A percentile compares a stretch with the other conserved stretches of the same genome.
phyloP scores from a whole-genome alignment of 2,329 filamentous ascomycete genomes.

The Teratosphaeriaceae sp. region DNA sequence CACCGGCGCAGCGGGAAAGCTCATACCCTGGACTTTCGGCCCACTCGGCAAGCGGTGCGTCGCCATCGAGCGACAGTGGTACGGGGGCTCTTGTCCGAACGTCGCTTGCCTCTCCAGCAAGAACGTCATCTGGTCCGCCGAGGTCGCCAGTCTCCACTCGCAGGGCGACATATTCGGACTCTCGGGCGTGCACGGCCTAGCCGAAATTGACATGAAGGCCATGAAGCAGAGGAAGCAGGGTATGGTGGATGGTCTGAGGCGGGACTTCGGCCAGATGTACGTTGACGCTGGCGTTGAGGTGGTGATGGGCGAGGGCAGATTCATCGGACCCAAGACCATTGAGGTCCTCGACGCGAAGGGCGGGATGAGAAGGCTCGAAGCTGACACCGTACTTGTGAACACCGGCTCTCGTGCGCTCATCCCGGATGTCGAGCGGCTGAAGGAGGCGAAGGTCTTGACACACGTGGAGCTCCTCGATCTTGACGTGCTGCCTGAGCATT shows the following conservation, averaged over 20 bases:
- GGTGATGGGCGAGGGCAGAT: conserved; percentile 5
- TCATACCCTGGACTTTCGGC: conserved; percentile 5
- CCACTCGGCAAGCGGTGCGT: conserved; percentile 7
- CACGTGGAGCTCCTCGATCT: conserved; percentile 6
- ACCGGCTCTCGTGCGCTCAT: conserved; percentile 6
- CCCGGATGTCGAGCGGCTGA: conserved; percentile 1
- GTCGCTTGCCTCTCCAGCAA: conserved; percentile 10
- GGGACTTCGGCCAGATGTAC: background rate
- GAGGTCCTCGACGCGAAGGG: conserved; percentile 1
- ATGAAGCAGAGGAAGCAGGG: conserved; percentile 4
- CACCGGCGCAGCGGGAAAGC: conserved; percentile 6
- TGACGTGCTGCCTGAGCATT: conserved; percentile 5
- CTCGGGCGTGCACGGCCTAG: background rate
- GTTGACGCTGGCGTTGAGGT: conserved; percentile 2
- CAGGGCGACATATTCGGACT: too few species aligned
- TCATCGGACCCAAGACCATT: conserved; percentile 3
- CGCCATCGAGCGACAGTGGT: conserved; percentile 5
- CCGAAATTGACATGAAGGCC: background rate
- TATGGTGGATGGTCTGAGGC: conserved; percentile 5
- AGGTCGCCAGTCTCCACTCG: too few species aligned
- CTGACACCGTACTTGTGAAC: conserved; percentile 6
- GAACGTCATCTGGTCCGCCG: conserved; percentile 8
- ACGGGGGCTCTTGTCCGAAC: conserved; percentile 8
- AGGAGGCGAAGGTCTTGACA: too few species aligned
- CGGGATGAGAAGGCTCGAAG: background rate